Base-by-base conservation (phyloP, 2,329 filamentous ascomycete species). In the Arachnopeziza araneosa region DNA sequence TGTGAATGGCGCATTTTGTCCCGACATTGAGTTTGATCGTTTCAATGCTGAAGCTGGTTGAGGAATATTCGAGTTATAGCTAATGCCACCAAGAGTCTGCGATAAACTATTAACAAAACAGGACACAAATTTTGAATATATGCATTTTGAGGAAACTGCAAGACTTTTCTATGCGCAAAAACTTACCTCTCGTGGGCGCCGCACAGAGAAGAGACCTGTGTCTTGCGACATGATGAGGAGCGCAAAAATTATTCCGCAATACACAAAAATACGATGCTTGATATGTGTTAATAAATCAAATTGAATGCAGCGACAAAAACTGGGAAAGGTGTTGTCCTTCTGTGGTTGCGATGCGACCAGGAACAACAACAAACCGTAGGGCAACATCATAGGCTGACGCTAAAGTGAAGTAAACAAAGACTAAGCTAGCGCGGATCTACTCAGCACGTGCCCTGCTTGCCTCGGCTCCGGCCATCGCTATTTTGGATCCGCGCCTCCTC, bases 21-120 rank as follows among this genome's bases (percentile, higher is more conserved):
- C 85, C 64, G 85, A 86, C 68, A 86, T 86, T 14, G 91, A 93
- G 71, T 87, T 95, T 30, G 90, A 89, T 74, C 95, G 90, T 79
- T 99, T 99, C 83, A 99, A 88, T 50, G 92, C 91, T 50, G 93
- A 98, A 26, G 90, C 83, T 9, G 95, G 93, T 77, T 96, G 91
- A 22, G 95, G 95, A 64, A 99, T 90, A 23, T 86, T 85, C 22
- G 90, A 89, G 74, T 92, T 93, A 74, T 87, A 85, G 73, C 86
- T 93, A 71, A 96, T 86, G 14, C 87, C 87, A 66, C 89, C 93
- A 62, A 98, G 84, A 57, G 95, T 97, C 91, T 96, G 75, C 19
- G 26, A 36, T 19, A 30, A 30, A 30, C 36, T 17, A 48, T 30
- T 44, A 36, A 21, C 30, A 36, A 12, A 22, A 21, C 12, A 10